Percentiles rank a stretch among this genome's conserved stretches.
Evolutionary conservation across 306 rosid genomes (phyloP).

Genomic region (Hippophae rhamnoides): DNA sequence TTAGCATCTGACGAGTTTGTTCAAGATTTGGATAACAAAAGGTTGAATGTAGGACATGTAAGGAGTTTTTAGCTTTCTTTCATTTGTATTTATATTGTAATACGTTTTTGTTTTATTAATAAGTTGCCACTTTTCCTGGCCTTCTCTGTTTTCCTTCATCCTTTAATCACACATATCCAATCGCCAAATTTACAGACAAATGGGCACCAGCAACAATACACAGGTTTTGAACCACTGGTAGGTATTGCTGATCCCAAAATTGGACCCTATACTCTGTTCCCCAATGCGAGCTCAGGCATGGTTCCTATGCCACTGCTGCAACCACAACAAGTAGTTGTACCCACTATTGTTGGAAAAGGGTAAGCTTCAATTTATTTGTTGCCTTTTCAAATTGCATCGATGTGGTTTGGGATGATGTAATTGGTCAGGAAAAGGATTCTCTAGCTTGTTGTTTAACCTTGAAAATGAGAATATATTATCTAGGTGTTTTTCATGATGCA

Average conservation of each 20-base stretch:
- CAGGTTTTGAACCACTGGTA: slow-evolving; percentile 43
- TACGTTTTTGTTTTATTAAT: not conserved
- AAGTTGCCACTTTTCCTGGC: slow-evolving; percentile 5
- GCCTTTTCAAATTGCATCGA: slow-evolving; percentile 12
- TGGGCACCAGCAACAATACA: slow-evolving; percentile 38
- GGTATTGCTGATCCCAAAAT: slow-evolving; percentile 42
- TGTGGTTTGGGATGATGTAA: not conserved
- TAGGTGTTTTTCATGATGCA: not conserved
- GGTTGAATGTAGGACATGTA: slow-evolving; percentile 80
- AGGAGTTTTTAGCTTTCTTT: slow-evolving; percentile 21
- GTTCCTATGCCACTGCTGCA: slow-evolving; percentile 38
- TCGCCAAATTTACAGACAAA: slow-evolving; percentile 36
- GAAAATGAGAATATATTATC: not conserved
- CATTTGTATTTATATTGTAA: not conserved
- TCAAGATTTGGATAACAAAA: slow-evolving; percentile 80
- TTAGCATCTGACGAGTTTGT: slow-evolving; percentile 82
- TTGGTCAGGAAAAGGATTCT: not conserved
- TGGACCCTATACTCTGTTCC: slow-evolving; percentile 36
- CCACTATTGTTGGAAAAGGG: slow-evolving; percentile 84
- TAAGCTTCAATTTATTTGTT: slow-evolving; percentile 21
- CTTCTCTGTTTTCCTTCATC: slow-evolving; percentile 1
- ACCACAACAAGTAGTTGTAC: slow-evolving; percentile 48
- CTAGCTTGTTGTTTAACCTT: not conserved
- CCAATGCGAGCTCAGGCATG: slow-evolving; percentile 28
- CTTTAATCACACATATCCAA: not conserved